Conservation (phyloP, 768 basidiomycete genomes). For the Serendipita sp. region DNA sequence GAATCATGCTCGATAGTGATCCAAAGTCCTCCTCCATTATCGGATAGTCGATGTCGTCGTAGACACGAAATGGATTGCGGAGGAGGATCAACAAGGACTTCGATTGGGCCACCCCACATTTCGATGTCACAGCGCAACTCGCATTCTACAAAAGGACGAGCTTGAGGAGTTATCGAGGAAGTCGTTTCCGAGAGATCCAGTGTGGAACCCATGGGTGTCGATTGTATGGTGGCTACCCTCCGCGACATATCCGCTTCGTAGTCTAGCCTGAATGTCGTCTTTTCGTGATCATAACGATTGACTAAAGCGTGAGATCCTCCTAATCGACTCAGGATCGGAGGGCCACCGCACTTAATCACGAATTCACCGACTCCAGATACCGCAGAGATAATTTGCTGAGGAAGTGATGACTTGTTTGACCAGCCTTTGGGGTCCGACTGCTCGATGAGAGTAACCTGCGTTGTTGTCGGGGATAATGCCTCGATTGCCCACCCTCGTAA, state of each 20-base stretch:
- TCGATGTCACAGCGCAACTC: constrained; percentile 87
- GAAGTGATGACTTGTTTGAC: constrained; percentile 88
- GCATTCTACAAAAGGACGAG: constrained; percentile 47
- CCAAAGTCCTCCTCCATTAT: constrained; percentile 87
- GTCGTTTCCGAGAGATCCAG: constrained; percentile 8
- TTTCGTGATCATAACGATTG: constrained; percentile 77
- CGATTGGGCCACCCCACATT: constrained; percentile 67
- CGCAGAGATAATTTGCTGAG: constrained; percentile 79
- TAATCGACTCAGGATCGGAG: constrained; percentile 77
- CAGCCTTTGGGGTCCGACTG: constrained; percentile 96
- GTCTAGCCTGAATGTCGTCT: constrained; percentile 62
- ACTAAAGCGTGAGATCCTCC: constrained; percentile 56
- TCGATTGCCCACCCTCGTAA: constrained; percentile 99
- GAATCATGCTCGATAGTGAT: constrained; percentile 79
- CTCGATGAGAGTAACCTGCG: constrained; percentile 81
- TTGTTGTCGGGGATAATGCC: constrained; percentile 85
- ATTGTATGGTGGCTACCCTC: constrained; percentile 22
- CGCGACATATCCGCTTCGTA: constrained; percentile 36
- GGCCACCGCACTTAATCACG: constrained; percentile 87
- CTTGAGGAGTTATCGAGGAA: constrained; percentile 14
- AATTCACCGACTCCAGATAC: constrained; percentile 90
- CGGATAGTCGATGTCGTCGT: constrained; percentile 70
- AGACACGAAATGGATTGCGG: constrained; percentile 71
- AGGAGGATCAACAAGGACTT: constrained; percentile 86
- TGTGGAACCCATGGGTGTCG: constrained; percentile 15